Base-by-base conservation (phyloP, 2,329 filamentous ascomycete genomes). In the Cyphellophora europaea region DNA sequence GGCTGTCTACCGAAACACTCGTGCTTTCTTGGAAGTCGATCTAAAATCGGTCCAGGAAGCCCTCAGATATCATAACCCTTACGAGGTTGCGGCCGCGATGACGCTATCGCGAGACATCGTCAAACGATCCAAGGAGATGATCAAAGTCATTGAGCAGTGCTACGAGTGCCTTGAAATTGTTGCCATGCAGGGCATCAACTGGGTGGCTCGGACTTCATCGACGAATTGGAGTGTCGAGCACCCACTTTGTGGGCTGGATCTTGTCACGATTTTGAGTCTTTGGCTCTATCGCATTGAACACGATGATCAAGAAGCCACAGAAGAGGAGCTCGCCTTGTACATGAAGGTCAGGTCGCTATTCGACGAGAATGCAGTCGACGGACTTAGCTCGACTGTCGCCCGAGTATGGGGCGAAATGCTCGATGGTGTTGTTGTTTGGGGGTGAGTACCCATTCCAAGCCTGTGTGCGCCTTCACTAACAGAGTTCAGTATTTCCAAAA, bases 251-350 rank as follows among this genome's bases (percentile, higher is more conserved):
- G 89, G 89, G 44, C 77, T 98, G 66, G 91, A 98, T 60, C 72
- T 96, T 49, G 94, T 98, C 77, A 91, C 96, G 58, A 91, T 95
- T 51, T 79, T 98, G 50, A 95, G 86, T 53, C 71, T 96, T 49
- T 98, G 91, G 91, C 80, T 98, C 52, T 96, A 95, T 69, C 87
- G 88, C 65, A 81, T 98, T 69, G 91, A 98, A 81, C 88, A 96
- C 67, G 91, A 98, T 68, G 88, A 93, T 47, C 89, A 96, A 66
- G 79, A 81, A 16, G 82, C 85, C 19, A 84, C 78, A 18, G 80
- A 83, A 48, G 86, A 93, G 53, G 86, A 94, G 62, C 63, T 82
- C 51, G 72, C 69, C 60, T 93, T 93, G 85, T 93, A 93, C 63
- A 83, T 88, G 43, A 51, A 49, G 42, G 45, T 51, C 6, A 47